Percentiles rank a stretch among this genome's conserved stretches.
These are phyloP conservation scores for Fusarium redolens DNA, from an alignment of 2,329 filamentous ascomycete species.

Conservation along the genomic window DNA sequence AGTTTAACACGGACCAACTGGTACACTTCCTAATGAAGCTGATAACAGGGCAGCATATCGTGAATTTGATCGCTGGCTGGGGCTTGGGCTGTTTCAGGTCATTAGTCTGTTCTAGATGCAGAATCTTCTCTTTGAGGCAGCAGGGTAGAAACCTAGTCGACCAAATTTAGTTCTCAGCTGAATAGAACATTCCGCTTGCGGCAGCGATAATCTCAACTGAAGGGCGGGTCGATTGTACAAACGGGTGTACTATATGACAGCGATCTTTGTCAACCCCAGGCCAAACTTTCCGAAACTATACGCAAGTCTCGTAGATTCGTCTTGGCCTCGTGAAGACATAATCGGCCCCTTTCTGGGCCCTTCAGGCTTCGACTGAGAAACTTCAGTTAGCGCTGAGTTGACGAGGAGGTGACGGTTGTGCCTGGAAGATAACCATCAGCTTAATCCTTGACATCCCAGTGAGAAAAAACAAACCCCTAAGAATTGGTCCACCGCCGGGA, in stretches of 20 bases:
- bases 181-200: not conserved
- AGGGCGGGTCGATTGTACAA: not conserved
- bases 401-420: slow-evolving; percentile 22
- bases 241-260: not conserved
- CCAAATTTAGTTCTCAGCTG: slow-evolving; percentile 9
- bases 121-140: slow-evolving; percentile 2
- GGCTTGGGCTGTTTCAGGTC: slow-evolving; percentile 37
- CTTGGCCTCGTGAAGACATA: slow-evolving; percentile 7
- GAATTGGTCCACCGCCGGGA: slow-evolving; percentile 30
- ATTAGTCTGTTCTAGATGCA: slow-evolving; percentile 29
- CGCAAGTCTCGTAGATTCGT: not conserved
- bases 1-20: slow-evolving; percentile 15
- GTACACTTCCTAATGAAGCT: slow-evolving; percentile 13
- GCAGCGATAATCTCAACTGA: slow-evolving; percentile 9
- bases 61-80: slow-evolving; percentile 29
- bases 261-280: not conserved
- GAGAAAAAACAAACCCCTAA: slow-evolving; percentile 12
- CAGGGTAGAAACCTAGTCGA: not conserved
- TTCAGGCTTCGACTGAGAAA: slow-evolving; percentile 4
- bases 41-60: slow-evolving; percentile 13
- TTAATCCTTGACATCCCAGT: slow-evolving; percentile 22
- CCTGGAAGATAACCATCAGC: slow-evolving; percentile 18
- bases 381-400: slow-evolving; percentile 28
- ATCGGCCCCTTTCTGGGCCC: slow-evolving; percentile 26
- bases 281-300: slow-evolving; percentile 2